These are phyloP conservation scores for Fusarium concolor DNA, from an alignment of 2,329 filamentous ascomycete genomes.

Conservation along the genomic window DNA sequence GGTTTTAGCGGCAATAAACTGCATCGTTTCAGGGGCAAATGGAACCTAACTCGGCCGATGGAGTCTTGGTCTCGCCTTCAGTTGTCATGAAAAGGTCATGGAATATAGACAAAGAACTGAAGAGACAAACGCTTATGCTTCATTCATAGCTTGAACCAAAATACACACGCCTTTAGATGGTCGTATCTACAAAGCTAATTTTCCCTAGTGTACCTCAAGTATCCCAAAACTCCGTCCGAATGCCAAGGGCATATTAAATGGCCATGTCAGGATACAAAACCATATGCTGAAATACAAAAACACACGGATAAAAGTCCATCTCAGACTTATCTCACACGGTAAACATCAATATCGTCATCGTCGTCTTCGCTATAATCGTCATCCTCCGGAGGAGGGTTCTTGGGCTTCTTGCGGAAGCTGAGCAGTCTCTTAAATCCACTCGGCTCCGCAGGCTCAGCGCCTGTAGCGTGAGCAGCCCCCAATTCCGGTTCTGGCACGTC, in stretches of 20 bases:
- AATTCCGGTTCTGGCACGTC: conserved; percentile 48
- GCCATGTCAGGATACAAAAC: conserved; percentile 17
- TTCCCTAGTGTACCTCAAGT: conserved; percentile 10
- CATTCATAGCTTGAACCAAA: conserved; percentile 17
- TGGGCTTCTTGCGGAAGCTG: conserved; percentile 56
- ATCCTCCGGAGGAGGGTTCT: conserved; percentile 38
- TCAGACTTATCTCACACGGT: conserved; percentile 32
- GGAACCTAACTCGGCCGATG: conserved; percentile 7
- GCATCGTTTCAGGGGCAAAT: conserved; percentile 28
- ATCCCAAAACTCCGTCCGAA: conserved; percentile 20
- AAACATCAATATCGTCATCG: conserved; percentile 40
- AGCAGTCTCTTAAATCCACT: conserved; percentile 59
- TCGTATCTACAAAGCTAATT: conserved; percentile 23
- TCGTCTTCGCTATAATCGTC: conserved; percentile 47
- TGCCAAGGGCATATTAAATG: conserved; percentile 19
- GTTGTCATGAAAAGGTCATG: neutral
- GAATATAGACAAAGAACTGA: neutral
- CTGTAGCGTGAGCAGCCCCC: conserved; percentile 22
- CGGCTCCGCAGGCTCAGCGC: conserved; percentile 43
- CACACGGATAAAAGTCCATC: conserved; percentile 8
- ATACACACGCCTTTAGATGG: conserved; percentile 20
- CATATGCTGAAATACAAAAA: conserved; percentile 12
- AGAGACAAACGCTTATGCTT: conserved; percentile 13
- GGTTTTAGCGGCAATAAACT: conserved; percentile 30
- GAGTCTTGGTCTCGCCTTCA: neutral